These are phyloP conservation scores for Albugo laibachii DNA, from an alignment of 352 stramenopile species.

Conservation along the genomic window DNA sequence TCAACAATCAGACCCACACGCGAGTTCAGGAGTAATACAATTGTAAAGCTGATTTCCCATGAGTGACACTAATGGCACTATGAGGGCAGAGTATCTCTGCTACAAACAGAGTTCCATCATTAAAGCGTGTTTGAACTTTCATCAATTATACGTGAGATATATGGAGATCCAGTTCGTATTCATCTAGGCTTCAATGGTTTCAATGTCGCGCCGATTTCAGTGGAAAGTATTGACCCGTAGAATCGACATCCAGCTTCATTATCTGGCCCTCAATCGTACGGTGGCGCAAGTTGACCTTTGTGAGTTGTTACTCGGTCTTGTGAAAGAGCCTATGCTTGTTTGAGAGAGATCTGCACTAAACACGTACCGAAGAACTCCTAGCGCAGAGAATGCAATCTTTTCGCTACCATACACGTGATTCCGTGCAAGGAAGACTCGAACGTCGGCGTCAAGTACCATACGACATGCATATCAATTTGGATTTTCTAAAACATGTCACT, in stretches of 20 bases:
- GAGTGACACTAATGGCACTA: slow-evolving; percentile 81
- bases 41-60: slow-evolving; percentile 39
- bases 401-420: slow-evolving; percentile 85
- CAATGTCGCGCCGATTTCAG: slow-evolving; percentile 15
- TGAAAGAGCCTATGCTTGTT: slow-evolving; percentile 93
- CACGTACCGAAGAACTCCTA: slow-evolving; percentile 86
- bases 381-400: slow-evolving; percentile 82
- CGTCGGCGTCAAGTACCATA: slow-evolving; percentile 93
- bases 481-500: slow-evolving; percentile 93
- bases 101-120: slow-evolving; percentile 93
- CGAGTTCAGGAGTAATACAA: slow-evolving; percentile 83
- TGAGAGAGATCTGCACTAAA: slow-evolving; percentile 91
- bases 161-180: slow-evolving; percentile 68
- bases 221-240: slow-evolving; percentile 30
- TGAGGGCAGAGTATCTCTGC: slow-evolving; percentile 91
- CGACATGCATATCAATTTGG: slow-evolving; percentile 99
- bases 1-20: slow-evolving; percentile 92
- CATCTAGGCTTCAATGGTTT: slow-evolving; percentile 72
- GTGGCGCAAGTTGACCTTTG: slow-evolving; percentile 88
- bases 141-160: slow-evolving; percentile 60
- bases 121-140: slow-evolving; percentile 43
- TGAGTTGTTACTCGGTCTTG: slow-evolving; percentile 90
- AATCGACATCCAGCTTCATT: slow-evolving; percentile 55
- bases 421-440: slow-evolving; percentile 94
- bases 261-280: slow-evolving; percentile 81